Conservation (phyloP, 75 land plant genomes). For the Larix kaempferi region DNA sequence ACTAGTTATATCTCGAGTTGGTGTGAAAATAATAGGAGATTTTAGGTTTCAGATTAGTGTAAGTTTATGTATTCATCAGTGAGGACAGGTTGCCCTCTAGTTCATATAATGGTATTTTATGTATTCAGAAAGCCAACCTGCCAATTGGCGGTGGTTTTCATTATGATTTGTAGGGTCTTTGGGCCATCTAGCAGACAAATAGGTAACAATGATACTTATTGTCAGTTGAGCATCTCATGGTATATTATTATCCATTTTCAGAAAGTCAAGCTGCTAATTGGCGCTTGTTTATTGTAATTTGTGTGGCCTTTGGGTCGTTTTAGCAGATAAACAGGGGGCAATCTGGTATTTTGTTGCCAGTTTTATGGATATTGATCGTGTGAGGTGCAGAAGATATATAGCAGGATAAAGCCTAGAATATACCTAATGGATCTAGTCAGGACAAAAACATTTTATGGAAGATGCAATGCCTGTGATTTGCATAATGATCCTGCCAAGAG, state of each 20-base stretch:
- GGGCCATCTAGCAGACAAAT: neutral
- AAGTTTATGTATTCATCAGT: neutral
- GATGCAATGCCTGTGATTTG: no score
- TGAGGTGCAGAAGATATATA: neutral
- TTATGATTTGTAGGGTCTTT: neutral
- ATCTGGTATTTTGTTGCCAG: neutral
- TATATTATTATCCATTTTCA: neutral
- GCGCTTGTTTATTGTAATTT: constrained; percentile 6
- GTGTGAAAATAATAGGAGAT: constrained; percentile 3
- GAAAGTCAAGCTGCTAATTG: constrained; percentile 10
- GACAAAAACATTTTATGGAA: no score
- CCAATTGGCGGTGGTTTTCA: constrained; percentile 5
- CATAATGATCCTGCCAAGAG: no score
- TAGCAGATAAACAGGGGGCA: constrained; percentile 5
- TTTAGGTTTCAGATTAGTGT: no score
- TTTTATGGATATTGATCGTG: neutral
- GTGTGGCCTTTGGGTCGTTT: neutral
- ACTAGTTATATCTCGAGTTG: constrained; percentile 2
- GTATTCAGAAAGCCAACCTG: constrained; percentile 3
- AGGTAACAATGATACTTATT: constrained; percentile 1
- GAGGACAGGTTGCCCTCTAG: constrained; percentile 1
- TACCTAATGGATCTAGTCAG: no score
- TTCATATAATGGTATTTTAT: constrained; percentile 2
- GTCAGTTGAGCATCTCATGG: neutral
- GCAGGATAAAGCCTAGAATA: no score